Conservation (phyloP, 2,329 filamentous ascomycete genomes). For the Ophiostoma triangulosporum region DNA sequence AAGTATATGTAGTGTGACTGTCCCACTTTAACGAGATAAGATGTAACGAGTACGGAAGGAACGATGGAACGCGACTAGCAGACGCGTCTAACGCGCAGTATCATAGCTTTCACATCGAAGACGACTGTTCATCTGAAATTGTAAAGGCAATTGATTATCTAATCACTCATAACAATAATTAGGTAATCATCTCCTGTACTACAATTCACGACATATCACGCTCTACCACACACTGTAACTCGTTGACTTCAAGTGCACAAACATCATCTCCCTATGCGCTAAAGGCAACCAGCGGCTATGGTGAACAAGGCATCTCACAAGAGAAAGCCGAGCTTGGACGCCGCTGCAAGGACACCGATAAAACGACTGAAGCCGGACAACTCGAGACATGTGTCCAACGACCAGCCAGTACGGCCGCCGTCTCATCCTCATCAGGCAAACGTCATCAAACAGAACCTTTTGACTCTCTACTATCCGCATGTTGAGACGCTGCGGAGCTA, state of each 20-base stretch:
- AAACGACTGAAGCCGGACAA: not conserved
- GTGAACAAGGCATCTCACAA: not conserved
- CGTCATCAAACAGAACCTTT: constrained; percentile 41
- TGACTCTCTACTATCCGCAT: constrained; percentile 53
- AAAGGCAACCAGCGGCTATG: too few relatives aligned
- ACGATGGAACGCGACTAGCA: not conserved
- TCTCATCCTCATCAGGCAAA: not conserved
- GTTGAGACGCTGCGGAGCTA: constrained; percentile 58
- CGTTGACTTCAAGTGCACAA: too few relatives aligned
- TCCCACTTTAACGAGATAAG: not conserved
- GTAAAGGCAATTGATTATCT: not conserved
- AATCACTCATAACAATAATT: too few relatives aligned
- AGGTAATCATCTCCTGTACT: too few relatives aligned
- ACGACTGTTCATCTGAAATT: too few relatives aligned
- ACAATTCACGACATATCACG: too few relatives aligned
- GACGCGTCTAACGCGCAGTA: not conserved
- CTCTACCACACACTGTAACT: too few relatives aligned
- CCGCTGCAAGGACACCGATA: not conserved
- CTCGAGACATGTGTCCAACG: too few relatives aligned
- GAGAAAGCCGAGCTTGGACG: not conserved
- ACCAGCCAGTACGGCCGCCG: not conserved
- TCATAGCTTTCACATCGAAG: too few relatives aligned
- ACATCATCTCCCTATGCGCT: too few relatives aligned
- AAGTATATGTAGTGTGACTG: too few relatives aligned
- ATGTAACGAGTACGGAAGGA: not conserved